phyloP scores from a whole-genome alignment of 1,284 basidiomycete genomes.

The Rhodotorula sp. region DNA sequence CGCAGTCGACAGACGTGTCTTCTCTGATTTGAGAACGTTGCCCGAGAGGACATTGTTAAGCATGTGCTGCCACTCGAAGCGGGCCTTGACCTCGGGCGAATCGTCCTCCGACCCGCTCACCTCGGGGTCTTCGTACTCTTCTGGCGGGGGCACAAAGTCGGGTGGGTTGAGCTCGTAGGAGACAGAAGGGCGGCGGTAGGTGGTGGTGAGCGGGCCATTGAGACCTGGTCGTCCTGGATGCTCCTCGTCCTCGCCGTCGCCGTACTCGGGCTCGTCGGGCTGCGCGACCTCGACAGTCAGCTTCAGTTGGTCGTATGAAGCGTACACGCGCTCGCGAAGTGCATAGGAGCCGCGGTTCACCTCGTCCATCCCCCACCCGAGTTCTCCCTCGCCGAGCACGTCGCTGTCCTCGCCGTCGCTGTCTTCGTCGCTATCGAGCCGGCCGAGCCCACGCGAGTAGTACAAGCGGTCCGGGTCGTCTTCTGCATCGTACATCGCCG shows the following conservation, averaged over 20 bases:
- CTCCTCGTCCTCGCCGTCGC: slow-evolving; percentile 33
- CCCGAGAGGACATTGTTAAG: slow-evolving; percentile 86
- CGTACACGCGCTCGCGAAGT: not conserved
- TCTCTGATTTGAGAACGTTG: slow-evolving; percentile 90
- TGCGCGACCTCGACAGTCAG: not conserved
- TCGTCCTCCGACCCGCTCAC: slow-evolving; percentile 30
- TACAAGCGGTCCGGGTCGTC: slow-evolving; percentile 46
- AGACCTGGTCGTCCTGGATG: slow-evolving; percentile 16
- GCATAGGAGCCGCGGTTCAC: not conserved
- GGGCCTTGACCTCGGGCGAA: slow-evolving; percentile 51
- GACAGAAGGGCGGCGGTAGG: slow-evolving; percentile 33
- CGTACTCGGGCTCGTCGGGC: slow-evolving; percentile 18
- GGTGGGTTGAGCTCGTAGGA: slow-evolving; percentile 37
- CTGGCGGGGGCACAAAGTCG: slow-evolving; percentile 9
- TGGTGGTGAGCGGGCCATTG: not conserved
- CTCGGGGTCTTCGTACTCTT: slow-evolving; percentile 10
- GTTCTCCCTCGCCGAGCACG: slow-evolving; percentile 22
- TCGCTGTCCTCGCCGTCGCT: slow-evolving; percentile 61
- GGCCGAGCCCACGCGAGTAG: slow-evolving; percentile 68
- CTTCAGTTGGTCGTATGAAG: no score
- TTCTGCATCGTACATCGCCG: slow-evolving; percentile 40
- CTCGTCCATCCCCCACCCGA: slow-evolving; percentile 30
- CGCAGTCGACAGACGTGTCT: slow-evolving; percentile 64
- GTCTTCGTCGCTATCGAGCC: slow-evolving; percentile 69
- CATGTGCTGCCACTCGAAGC: slow-evolving; percentile 93